Evolutionary conservation across 2,329 filamentous ascomycete genomes (phyloP).

Genomic region (Phoma sp.): DNA sequence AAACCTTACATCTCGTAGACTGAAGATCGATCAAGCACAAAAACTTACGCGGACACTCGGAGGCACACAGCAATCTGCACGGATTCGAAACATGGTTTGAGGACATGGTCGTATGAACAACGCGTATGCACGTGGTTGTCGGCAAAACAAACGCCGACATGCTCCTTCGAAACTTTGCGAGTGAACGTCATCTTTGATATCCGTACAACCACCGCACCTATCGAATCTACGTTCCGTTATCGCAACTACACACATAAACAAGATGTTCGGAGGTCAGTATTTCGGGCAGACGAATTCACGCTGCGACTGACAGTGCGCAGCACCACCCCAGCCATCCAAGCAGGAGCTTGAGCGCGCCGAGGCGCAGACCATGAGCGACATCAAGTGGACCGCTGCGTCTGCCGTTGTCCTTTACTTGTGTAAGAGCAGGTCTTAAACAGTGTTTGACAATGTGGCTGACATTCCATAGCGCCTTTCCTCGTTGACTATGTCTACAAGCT

Average conservation of each 20-base stretch:
- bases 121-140: constrained; percentile 15
- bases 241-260: constrained; percentile 18
- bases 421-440: constrained; percentile 55
- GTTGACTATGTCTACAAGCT: constrained; percentile 61
- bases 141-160: constrained; percentile 20
- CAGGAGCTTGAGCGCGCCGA: constrained; percentile 71
- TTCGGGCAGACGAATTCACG: no score
- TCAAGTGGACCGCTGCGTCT: constrained; percentile 70
- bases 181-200: constrained; percentile 22
- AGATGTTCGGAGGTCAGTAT: constrained; percentile 64
- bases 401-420: constrained; percentile 77
- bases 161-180: constrained; percentile 18
- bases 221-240: background rate
- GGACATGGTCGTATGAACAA: background rate
- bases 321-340: constrained; percentile 71
- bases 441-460: background rate
- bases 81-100: no score
- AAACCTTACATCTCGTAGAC: no score
- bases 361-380: constrained; percentile 68
- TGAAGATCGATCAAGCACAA: no score
- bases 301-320: constrained; percentile 46
- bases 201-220: constrained; percentile 6
- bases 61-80: no score
- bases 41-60: no score
- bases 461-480: constrained; percentile 58